Conservation (phyloP, 2,329 filamentous ascomycete species). For the Apiospora pterosperma region DNA sequence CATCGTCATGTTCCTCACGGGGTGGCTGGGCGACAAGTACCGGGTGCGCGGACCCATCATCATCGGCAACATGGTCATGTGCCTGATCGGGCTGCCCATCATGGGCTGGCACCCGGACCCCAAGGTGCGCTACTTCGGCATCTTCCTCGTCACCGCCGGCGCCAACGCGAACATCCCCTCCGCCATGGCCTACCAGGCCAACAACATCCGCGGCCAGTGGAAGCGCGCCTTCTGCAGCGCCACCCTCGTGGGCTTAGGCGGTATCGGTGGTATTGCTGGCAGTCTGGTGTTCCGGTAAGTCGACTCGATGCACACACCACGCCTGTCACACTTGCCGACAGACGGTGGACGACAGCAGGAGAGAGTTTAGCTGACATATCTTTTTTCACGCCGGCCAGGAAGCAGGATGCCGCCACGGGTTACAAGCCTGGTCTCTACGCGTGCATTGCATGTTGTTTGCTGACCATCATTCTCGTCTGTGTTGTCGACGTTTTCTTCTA, state of each 20-base stretch:
- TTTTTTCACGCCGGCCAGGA: constrained; percentile 11
- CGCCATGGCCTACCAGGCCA: constrained; percentile 76
- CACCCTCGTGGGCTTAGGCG: constrained; percentile 70
- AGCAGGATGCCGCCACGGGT: constrained; percentile 44
- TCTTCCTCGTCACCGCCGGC: constrained; percentile 73
- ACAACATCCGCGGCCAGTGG: constrained; percentile 85
- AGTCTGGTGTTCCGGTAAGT: constrained; percentile 58
- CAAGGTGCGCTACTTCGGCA: constrained; percentile 65
- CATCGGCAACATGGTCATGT: constrained; percentile 61
- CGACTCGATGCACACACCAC: not conserved
- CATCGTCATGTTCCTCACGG: constrained; percentile 56
- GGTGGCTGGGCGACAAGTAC: constrained; percentile 65
- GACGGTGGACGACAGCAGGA: too few relatives aligned
- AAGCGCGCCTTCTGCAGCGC: constrained; percentile 77
- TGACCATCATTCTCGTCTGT: constrained; percentile 44
- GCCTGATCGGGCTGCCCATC: constrained; percentile 67
- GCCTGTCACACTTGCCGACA: too few relatives aligned
- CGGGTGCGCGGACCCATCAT: constrained; percentile 64
- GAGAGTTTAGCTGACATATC: not conserved
- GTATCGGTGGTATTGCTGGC: constrained; percentile 73
- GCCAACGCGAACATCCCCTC: constrained; percentile 75
- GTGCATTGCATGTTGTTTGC: constrained; percentile 47
- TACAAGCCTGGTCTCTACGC: constrained; percentile 55
- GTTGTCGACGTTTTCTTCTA: constrained; percentile 38
- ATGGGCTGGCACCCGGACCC: constrained; percentile 62